A percentile compares a stretch with the other conserved stretches of the same genome.
Conservation (phyloP, 139 green algal genomes). For the Chlorella sorokiniana region DNA sequence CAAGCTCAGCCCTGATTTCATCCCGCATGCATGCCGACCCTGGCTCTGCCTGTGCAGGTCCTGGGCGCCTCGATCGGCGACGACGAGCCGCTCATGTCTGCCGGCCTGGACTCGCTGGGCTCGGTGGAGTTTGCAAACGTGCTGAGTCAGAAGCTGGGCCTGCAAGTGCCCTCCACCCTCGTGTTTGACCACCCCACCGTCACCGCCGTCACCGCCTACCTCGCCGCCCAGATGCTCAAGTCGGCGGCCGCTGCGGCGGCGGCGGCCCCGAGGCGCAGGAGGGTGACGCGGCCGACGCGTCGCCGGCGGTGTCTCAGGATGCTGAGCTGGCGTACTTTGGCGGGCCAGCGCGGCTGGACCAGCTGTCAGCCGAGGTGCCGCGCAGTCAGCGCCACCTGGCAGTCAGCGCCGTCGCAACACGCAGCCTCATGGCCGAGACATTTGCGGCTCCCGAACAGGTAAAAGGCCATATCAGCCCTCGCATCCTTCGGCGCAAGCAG, state of each 20-base stretch:
- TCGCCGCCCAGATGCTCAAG: slow-evolving; percentile 33
- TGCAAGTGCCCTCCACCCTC: slow-evolving; percentile 67
- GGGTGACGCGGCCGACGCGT: no score
- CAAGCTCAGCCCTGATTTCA: no score
- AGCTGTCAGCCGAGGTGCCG: background rate
- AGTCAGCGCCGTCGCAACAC: background rate
- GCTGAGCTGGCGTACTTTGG: background rate
- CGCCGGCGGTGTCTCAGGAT: background rate
- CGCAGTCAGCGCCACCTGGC: slow-evolving; percentile 9
- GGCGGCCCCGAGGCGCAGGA: background rate
- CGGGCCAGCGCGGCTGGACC: background rate
- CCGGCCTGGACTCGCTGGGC: slow-evolving; percentile 68
- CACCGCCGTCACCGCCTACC: slow-evolving; percentile 37
- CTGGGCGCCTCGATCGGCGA: slow-evolving; percentile 33
- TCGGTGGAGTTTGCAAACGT: slow-evolving; percentile 62
- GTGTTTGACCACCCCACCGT: slow-evolving; percentile 75
- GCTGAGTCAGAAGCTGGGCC: slow-evolving; percentile 61
- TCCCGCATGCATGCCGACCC: background rate
- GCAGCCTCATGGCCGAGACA: background rate
- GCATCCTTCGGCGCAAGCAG: no score
- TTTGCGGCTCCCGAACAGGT: background rate
- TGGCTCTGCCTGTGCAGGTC: slow-evolving; percentile 31
- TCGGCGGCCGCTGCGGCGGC: background rate
- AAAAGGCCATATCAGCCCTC: no score
- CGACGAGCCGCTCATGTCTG: slow-evolving; percentile 67